phyloP scores from a whole-genome alignment of 768 basidiomycete genomes.

The Phaeolepiota aurea region DNA sequence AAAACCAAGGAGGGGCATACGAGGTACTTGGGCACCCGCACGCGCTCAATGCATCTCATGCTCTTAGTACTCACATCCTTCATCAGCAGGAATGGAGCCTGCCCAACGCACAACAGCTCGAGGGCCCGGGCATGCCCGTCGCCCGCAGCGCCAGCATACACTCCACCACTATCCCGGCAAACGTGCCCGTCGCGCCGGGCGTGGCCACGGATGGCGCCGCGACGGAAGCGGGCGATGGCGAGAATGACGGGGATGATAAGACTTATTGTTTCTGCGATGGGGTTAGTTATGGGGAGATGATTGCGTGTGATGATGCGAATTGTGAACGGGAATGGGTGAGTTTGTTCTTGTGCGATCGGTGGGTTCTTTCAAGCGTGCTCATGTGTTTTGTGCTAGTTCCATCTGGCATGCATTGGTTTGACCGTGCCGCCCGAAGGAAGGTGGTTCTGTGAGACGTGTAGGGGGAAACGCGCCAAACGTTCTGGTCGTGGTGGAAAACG shows the following conservation, averaged over 20 bases:
- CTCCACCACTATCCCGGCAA: constrained; percentile 16
- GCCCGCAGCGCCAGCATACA: constrained; percentile 33
- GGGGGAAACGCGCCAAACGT: constrained; percentile 41
- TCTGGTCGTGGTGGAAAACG: constrained; percentile 47
- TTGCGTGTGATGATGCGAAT: constrained; percentile 77
- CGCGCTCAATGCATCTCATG: constrained; percentile 11
- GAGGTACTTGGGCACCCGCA: constrained; percentile 20
- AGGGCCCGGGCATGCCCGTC: constrained; percentile 76
- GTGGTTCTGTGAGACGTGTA: constrained; percentile 74
- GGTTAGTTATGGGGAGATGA: constrained; percentile 89
- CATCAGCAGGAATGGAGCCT: constrained; percentile 41
- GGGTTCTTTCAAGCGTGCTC: no score
- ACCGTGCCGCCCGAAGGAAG: constrained; percentile 55
- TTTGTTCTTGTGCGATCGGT: constrained; percentile 16
- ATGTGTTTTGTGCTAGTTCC: constrained; percentile 52
- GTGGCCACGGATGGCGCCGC: constrained; percentile 18
- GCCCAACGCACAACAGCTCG: constrained; percentile 47
- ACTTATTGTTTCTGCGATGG: constrained; percentile 83
- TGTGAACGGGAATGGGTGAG: constrained; percentile 90
- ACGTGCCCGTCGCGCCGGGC: constrained; percentile 22
- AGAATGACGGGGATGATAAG: constrained; percentile 49
- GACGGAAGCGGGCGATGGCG: constrained; percentile 38
- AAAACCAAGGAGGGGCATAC: constrained; percentile 14
- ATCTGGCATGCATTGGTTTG: constrained; percentile 68
- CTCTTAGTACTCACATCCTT: constrained; percentile 19